Percentiles rank a stretch among this genome's conserved stretches.
Evolutionary conservation across 257 asterid species (phyloP).

Genomic region (Craterostigma plantagineum): DNA sequence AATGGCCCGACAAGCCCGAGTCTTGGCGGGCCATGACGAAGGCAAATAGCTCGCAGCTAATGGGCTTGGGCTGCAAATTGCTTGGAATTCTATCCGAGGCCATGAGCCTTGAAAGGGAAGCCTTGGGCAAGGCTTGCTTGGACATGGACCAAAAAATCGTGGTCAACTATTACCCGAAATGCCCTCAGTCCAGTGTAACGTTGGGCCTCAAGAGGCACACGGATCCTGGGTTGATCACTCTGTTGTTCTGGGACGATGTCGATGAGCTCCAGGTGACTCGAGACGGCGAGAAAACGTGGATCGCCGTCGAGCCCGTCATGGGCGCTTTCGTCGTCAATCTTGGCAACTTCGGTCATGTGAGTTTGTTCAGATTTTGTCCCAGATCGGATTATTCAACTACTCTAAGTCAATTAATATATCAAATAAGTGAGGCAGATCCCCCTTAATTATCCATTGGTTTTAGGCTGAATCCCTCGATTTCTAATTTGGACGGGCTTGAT

Average conservation of each 20-base stretch:
- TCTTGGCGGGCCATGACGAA: constrained; percentile 46
- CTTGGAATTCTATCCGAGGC: constrained; percentile 55
- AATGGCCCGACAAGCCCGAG: constrained; percentile 77
- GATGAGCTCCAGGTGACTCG: constrained; percentile 90
- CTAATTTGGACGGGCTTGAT: no score
- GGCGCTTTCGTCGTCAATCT: constrained; percentile 90
- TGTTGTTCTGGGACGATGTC: constrained; percentile 68
- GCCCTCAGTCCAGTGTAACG: constrained; percentile 73
- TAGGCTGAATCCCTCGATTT: no score
- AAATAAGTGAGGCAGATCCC: no score
- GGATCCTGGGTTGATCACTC: constrained; percentile 81
- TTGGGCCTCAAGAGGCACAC: constrained; percentile 77
- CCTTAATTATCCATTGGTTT: no score
- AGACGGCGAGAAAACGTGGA: constrained; percentile 75
- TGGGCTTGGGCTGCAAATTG: constrained; percentile 41
- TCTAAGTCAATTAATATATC: no score
- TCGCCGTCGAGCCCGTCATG: constrained; percentile 65
- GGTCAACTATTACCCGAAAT: constrained; percentile 71
- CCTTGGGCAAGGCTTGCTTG: constrained; percentile 49
- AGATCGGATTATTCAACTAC: no score
- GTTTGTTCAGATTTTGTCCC: no score
- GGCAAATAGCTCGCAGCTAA: constrained; percentile 34
- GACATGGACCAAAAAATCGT: constrained; percentile 87
- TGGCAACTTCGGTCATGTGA: constrained; percentile 77
- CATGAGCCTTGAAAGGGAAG: constrained; percentile 60